Percentiles rank a stretch among this genome's conserved stretches.
phyloP scores from a whole-genome alignment of 106 monocot genomes.

The Dioscorea dumetorum region DNA sequence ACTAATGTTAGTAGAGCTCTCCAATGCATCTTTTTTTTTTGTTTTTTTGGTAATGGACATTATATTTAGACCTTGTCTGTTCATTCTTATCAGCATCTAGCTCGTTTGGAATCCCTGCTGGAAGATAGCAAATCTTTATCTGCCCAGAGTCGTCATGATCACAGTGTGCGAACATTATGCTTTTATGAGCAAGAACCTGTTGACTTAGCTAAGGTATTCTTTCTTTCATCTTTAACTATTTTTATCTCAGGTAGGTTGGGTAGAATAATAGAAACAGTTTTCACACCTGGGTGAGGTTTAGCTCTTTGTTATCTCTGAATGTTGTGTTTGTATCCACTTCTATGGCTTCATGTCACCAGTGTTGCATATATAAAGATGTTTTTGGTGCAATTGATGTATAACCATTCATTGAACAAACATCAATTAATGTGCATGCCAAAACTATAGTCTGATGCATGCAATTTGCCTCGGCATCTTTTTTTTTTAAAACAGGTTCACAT shows the following conservation, averaged over 20 bases:
- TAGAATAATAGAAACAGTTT: not conserved
- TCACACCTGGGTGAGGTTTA: no score
- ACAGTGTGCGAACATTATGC: slow-evolving; percentile 62
- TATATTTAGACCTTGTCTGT: not conserved
- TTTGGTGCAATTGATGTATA: no score
- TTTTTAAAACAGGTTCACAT: slow-evolving; percentile 29
- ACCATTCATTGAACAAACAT: no score
- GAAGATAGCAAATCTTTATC: slow-evolving; percentile 42
- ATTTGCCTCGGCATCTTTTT: not conserved
- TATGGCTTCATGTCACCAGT: not conserved
- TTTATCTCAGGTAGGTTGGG: not conserved
- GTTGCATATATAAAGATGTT: not conserved
- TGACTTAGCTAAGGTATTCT: slow-evolving; percentile 63
- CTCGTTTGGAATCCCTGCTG: slow-evolving; percentile 62
- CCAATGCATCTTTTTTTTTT: not conserved
- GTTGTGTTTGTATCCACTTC: not conserved
- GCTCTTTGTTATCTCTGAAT: not conserved
- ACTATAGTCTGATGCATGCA: no score
- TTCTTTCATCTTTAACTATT: not conserved
- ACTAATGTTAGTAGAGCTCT: slow-evolving; percentile 47
- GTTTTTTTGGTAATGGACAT: not conserved
- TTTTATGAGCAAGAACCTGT: slow-evolving; percentile 47
- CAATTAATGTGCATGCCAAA: no score
- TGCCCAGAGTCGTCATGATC: slow-evolving; percentile 52
- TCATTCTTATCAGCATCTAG: slow-evolving; percentile 41